Base-by-base conservation (phyloP, 2,329 filamentous ascomycete species). In the Monilinia fructigena region DNA sequence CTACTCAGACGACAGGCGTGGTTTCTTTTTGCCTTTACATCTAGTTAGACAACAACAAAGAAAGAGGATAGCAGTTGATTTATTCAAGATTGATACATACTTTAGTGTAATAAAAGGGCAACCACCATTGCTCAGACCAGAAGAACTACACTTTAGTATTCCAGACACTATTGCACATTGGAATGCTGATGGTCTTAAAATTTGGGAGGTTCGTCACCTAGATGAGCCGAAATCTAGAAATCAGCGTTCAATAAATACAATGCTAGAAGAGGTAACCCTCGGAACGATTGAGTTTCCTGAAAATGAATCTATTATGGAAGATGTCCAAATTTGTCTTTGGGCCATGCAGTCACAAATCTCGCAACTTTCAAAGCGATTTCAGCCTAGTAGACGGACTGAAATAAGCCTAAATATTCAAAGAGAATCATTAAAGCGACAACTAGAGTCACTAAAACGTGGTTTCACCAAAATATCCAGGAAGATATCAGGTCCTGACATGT, bases 41-140 rank as follows among this genome's bases (percentile, higher is more conserved):
- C 69, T 76, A 47, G 69, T 71, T 0, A 74, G 74, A 4, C 66
- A 70, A 0, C 78, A 79, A 50, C 70, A 74, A 8, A 78, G 78
- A 74, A 77, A 78, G 58, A 75, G 76, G 79, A 63, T 80, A 10
- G 75, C 77, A 2, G 53, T 72, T 2, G 74, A 71, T 35, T 68
- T 79, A 0, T 78, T 78, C 65, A 80, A 80, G 63, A 71, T 81
- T 35, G 80, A 81, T 66, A 61, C 73, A 0, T 80, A 78, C 40
- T 58, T 81, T 10, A 77, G 77, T 40, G 70, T 76, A 10, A 71
- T 74, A 42, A 75, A 63, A 66, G 72, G 71, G 63, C 74, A 80
- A 55, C 73, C 78, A 1, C 72, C 76, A 0, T 62, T 74, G 0
- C 66, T 81, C 0, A 72, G 74, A 6, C 66, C 75, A 1, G 77